These are phyloP conservation scores for Cryphonectria naterciae DNA, from an alignment of 2,329 filamentous ascomycete genomes.

Conservation along the genomic window DNA sequence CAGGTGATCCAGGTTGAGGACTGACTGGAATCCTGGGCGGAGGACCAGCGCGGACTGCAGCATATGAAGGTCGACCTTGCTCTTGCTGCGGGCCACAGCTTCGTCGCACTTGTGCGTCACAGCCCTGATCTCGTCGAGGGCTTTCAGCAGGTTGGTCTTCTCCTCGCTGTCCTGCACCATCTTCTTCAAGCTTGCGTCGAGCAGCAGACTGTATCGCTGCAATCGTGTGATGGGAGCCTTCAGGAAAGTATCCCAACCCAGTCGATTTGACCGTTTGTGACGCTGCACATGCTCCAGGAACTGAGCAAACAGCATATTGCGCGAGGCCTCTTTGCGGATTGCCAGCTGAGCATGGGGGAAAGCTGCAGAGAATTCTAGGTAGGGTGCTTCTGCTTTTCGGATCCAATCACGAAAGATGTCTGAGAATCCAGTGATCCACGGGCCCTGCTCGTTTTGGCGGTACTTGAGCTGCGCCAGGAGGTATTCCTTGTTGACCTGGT, in stretches of 20 bases:
- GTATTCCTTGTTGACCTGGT: constrained; percentile 90
- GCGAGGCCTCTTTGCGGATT: constrained; percentile 80
- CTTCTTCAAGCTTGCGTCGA: constrained; percentile 82
- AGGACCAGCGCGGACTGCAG: constrained; percentile 82
- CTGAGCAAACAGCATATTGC: constrained; percentile 82
- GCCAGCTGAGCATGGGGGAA: constrained; percentile 85
- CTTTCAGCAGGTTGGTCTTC: constrained; percentile 79
- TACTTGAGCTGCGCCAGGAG: constrained; percentile 94
- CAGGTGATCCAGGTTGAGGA: constrained; percentile 92
- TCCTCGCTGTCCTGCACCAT: constrained; percentile 86
- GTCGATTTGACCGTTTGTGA: constrained; percentile 77
- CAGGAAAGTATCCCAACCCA: constrained; percentile 93
- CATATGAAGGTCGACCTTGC: constrained; percentile 87
- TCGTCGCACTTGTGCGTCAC: constrained; percentile 91
- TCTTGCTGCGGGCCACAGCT: constrained; percentile 88
- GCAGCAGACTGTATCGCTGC: constrained; percentile 84
- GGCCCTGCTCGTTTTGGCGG: constrained; percentile 93
- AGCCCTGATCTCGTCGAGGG: constrained; percentile 87
- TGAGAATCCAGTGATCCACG: constrained; percentile 91
- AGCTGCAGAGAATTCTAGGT: constrained; percentile 87
- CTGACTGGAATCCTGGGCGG: constrained; percentile 83
- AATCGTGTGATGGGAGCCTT: constrained; percentile 92
- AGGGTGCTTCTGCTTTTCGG: constrained; percentile 84
- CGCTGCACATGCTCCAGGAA: constrained; percentile 82
- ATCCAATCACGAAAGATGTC: constrained; percentile 99